Evolutionary conservation across 2,329 filamentous ascomycete species (phyloP).

Genomic region (Talaromyces atroroseus): DNA sequence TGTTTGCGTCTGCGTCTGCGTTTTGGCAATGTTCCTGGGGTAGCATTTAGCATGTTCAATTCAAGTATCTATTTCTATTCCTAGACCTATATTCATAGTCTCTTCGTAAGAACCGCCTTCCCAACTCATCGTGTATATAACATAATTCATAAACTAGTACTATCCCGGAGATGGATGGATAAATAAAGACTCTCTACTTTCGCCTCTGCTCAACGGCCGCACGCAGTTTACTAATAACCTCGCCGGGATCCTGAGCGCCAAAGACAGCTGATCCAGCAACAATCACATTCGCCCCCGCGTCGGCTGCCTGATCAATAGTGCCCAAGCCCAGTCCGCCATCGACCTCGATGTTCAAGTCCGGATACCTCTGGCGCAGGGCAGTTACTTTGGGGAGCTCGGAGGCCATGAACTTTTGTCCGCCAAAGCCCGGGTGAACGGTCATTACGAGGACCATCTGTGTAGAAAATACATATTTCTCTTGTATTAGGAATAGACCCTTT

Average conservation of each 20-base stretch:
- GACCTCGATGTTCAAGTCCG: constrained; percentile 92
- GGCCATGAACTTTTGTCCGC: constrained; percentile 97
- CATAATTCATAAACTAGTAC: not conserved
- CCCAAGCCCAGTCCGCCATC: constrained; percentile 83
- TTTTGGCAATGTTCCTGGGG: not conserved
- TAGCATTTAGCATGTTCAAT: not conserved
- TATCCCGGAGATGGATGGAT: too few species aligned
- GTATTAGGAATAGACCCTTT: not conserved
- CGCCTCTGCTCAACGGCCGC: constrained; percentile 66
- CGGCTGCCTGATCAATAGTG: constrained; percentile 89
- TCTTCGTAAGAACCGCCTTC: not conserved
- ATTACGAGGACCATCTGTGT: constrained; percentile 93
- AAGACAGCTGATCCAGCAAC: constrained; percentile 96
- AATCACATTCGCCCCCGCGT: constrained; percentile 95
- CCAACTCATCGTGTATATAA: not conserved
- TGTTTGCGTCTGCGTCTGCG: not conserved
- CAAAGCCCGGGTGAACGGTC: constrained; percentile 97
- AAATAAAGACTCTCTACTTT: not conserved
- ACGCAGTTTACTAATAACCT: constrained; percentile 78
- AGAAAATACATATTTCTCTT: not conserved
- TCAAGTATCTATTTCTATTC: not conserved
- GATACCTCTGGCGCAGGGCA: constrained; percentile 76
- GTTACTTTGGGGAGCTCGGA: constrained; percentile 90
- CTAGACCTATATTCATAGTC: not conserved
- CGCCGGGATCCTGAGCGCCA: constrained; percentile 77